Evolutionary conservation across 75 land plant species (phyloP).

Genomic region (Pinus taeda): DNA sequence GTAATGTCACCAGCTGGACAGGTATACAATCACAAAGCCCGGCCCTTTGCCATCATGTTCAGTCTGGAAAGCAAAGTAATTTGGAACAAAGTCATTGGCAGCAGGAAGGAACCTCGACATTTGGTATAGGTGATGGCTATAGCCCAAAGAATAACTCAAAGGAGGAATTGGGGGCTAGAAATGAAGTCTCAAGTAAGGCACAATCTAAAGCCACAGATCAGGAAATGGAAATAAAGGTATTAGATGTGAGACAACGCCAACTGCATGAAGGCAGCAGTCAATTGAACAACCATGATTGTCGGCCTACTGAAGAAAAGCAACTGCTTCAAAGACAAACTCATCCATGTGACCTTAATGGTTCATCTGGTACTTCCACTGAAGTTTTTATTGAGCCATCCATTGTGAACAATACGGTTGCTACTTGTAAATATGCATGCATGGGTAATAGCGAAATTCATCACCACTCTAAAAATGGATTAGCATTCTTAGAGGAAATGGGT

Average conservation of each 20-base stretch:
- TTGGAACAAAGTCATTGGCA: background rate
- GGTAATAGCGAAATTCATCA: background rate
- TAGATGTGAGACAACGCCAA: background rate
- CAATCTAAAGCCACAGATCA: constrained; percentile 6
- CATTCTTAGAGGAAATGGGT: constrained; percentile 10
- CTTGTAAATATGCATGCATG: constrained; percentile 2
- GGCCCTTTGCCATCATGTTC: background rate
- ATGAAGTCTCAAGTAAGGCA: constrained; percentile 6
- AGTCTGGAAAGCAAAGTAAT: constrained; percentile 9
- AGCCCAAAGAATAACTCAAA: background rate
- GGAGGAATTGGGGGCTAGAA: constrained; percentile 8
- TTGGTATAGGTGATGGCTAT: background rate
- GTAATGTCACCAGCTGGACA: background rate
- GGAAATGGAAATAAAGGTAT: background rate
- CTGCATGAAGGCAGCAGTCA: background rate
- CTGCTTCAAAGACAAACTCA: background rate
- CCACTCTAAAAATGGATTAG: constrained; percentile 1
- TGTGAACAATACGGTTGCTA: background rate
- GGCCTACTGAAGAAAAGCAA: background rate
- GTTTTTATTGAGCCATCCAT: constrained; percentile 2
- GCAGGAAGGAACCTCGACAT: background rate
- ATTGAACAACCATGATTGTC: constrained; percentile 1
- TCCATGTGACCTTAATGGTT: background rate
- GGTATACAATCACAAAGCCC: constrained; percentile 1
- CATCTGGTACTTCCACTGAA: constrained; percentile 7